Evolutionary conservation across 768 basidiomycete genomes (phyloP).

Genomic region (Trametes maxima): DNA sequence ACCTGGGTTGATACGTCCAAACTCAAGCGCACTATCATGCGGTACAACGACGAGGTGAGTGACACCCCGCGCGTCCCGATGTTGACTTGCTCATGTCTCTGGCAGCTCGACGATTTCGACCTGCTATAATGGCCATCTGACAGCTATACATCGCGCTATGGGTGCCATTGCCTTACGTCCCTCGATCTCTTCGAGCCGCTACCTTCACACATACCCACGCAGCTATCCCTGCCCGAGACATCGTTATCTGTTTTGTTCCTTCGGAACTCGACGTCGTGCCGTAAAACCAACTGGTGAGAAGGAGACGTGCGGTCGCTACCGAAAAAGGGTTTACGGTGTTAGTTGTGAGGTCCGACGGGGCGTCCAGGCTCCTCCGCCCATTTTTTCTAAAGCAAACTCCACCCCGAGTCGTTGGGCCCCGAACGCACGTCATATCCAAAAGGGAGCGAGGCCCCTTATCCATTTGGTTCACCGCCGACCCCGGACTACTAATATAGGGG

Average conservation of each 20-base stretch:
- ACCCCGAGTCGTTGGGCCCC: background rate
- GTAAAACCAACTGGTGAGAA: background rate
- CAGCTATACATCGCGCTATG: background rate
- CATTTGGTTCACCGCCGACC: conserved; percentile 16
- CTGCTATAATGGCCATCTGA: conserved; percentile 49
- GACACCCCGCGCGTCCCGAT: background rate
- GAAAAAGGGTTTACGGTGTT: no score
- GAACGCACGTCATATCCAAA: background rate
- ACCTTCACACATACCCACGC: background rate
- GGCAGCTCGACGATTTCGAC: conserved; percentile 93
- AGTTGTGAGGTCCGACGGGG: no score
- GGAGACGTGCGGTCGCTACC: no score
- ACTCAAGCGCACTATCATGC: conserved; percentile 92
- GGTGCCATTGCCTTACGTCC: background rate
- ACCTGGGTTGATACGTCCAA: conserved; percentile 99
- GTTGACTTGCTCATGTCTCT: background rate
- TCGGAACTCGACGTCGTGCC: background rate
- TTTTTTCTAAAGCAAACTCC: no score
- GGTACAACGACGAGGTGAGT: conserved; percentile 92
- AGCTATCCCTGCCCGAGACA: no score
- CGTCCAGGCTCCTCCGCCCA: no score
- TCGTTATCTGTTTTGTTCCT: background rate
- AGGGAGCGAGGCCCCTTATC: conserved; percentile 8
- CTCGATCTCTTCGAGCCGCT: background rate
- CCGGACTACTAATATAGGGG: conserved; percentile 23